A percentile compares a stretch with the other conserved stretches of the same genome.
phyloP scores from a whole-genome alignment of 2,329 filamentous ascomycete genomes.

The Periconia macrospinosa region DNA sequence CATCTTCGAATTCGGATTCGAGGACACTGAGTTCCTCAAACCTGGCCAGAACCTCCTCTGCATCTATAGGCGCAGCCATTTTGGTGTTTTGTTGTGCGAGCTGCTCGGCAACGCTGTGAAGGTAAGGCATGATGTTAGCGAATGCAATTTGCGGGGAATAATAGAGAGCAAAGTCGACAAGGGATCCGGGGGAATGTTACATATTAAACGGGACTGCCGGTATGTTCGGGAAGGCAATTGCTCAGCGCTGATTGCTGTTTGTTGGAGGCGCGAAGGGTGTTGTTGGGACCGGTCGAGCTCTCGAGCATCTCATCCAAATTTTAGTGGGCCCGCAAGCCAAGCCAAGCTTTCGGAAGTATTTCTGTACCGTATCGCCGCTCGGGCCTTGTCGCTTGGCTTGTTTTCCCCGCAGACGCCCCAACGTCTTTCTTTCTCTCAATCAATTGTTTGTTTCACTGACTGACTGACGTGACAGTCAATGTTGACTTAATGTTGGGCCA shows the following conservation, averaged over 20 bases:
- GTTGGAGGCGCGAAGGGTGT: no score
- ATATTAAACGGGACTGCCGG: no score
- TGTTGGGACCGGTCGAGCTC: slow-evolving; percentile 9
- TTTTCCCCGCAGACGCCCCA: background rate
- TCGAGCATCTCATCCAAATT: slow-evolving; percentile 2
- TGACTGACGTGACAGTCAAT: no score
- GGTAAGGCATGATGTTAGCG: slow-evolving; percentile 16
- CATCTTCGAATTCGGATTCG: slow-evolving; percentile 81
- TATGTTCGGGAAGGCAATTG: background rate
- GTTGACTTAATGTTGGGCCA: no score
- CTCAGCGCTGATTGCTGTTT: background rate
- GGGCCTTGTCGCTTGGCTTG: no score
- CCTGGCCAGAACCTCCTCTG: slow-evolving; percentile 31
- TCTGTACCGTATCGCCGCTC: background rate
- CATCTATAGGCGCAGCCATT: slow-evolving; percentile 25
- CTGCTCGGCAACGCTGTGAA: slow-evolving; percentile 12
- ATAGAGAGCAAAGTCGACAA: no score
- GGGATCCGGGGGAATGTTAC: background rate
- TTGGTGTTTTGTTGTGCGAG: slow-evolving; percentile 9
- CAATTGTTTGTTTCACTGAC: no score
- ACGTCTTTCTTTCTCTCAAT: no score
- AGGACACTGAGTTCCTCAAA: slow-evolving; percentile 80
- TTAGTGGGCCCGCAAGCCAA: background rate
- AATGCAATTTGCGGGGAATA: no score
- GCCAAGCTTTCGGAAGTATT: background rate